These are phyloP conservation scores for Penicillium sp. DNA, from an alignment of 2,329 filamentous ascomycete genomes.

Conservation along the genomic window DNA sequence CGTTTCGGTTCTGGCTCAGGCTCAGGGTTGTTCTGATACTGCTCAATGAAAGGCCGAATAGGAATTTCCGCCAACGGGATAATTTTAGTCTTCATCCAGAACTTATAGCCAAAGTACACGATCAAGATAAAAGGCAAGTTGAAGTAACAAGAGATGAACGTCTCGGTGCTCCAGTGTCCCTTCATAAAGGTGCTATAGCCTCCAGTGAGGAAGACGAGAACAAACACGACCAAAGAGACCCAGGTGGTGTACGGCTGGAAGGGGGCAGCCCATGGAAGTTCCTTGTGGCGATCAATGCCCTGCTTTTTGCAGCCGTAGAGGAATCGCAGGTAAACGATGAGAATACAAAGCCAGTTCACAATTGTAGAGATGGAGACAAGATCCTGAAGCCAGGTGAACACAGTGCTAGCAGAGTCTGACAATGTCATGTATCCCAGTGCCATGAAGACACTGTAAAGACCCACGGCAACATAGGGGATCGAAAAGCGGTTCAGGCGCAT, in stretches of 20 bases:
- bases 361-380: slow-evolving; percentile 46
- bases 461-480: slow-evolving; percentile 59
- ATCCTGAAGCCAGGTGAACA: slow-evolving; percentile 69
- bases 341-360: slow-evolving; percentile 64
- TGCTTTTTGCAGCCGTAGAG: slow-evolving; percentile 46
- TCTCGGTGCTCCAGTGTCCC: slow-evolving; percentile 53
- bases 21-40: slow-evolving; percentile 29
- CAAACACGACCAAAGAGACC: slow-evolving; percentile 56
- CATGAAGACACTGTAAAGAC: slow-evolving; percentile 54
- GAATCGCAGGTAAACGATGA: slow-evolving; percentile 56
- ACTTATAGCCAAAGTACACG: slow-evolving; percentile 48
- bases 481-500: slow-evolving; percentile 45
- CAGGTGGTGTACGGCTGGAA: slow-evolving; percentile 64
- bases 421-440: slow-evolving; percentile 66
- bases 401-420: slow-evolving; percentile 53
- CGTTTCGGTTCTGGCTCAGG: slow-evolving; percentile 22
- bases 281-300: slow-evolving; percentile 30
- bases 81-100: slow-evolving; percentile 38
- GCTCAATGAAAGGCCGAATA: slow-evolving; percentile 36
- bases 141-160: slow-evolving; percentile 60
- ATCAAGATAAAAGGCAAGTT: slow-evolving; percentile 60
- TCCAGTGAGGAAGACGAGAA: slow-evolving; percentile 66
- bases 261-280: slow-evolving; percentile 51
- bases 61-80: slow-evolving; percentile 34
- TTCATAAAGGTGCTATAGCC: slow-evolving; percentile 56